Base-by-base conservation (phyloP, 352 stramenopile species). In the Pythium pectinolyticum region DNA sequence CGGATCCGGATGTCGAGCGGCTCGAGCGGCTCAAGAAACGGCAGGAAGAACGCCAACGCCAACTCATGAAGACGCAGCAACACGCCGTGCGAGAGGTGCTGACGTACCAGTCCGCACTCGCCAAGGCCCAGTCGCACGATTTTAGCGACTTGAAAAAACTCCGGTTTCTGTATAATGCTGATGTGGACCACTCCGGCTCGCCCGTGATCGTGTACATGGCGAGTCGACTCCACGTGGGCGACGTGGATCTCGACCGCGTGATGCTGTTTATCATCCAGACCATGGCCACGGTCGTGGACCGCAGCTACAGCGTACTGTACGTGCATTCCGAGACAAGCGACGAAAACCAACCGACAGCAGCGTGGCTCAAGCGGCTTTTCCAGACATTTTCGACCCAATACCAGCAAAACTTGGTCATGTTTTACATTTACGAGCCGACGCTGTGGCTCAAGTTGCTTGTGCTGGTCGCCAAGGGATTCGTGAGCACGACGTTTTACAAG, bases 341-440 rank as follows among this genome's bases (percentile, higher is more conserved):
- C 22, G 80, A 84, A 12, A 86, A 85, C 49, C 73, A 92, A 54
- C 76, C 79, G 24, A 76, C 65, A 2, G 71, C 77, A 17, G 61
- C 77, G 40, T 95, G 87, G 87, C 66, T 94, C 50, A 82, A 90
- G 60, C 77, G 76, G 32, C 67, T 91, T 14, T 84, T 90, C 39
- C 70, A 76, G 39, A 78, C 81, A 11, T 84, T 90, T 43, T 63
- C 77, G 34, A 66, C 74, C 22, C 82, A 87, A 54, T 77, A 80
- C 32, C 62, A 83, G n/a, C 57, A 66, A 27, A 89, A 88, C 17
- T 58, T 95, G 43, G 71, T 74, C n/a, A 86, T 82, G 54, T 88
- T 92, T 43, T 95, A 94, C 70, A 70, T 95, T 43, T 71, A 94
- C 14, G 73, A 90, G 59, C 80, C 87, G 17, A 88, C 73, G 2